These are phyloP conservation scores for Naganishia randhawae DNA, from an alignment of 768 basidiomycete species.

Conservation along the genomic window DNA sequence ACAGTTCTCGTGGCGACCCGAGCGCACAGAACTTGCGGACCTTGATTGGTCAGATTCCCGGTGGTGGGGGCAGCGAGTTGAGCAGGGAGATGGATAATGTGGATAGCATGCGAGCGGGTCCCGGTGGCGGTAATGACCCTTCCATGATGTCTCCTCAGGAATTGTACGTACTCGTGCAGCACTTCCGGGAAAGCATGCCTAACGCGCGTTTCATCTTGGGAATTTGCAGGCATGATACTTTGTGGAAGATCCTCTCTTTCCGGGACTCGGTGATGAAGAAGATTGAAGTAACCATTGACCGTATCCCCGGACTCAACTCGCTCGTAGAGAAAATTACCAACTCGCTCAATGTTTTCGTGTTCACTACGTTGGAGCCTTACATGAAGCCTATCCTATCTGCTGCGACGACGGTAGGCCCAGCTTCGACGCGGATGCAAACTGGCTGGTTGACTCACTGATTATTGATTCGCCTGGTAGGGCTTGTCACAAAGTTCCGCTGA, in stretches of 20 bases:
- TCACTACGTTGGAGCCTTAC: conserved; percentile 78
- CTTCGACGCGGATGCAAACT: too few species aligned
- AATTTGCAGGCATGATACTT: conserved; percentile 46
- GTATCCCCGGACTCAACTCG: conserved; percentile 69
- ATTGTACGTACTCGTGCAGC: conserved; percentile 55
- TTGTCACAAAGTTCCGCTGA: conserved; percentile 65
- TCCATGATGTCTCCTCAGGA: conserved; percentile 86
- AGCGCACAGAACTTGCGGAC: conserved; percentile 38
- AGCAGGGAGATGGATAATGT: conserved; percentile 71
- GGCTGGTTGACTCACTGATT: not conserved
- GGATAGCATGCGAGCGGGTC: conserved; percentile 56
- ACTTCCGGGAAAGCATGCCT: not conserved
- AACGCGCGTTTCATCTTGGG: too few species aligned
- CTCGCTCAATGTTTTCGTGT: conserved; percentile 71
- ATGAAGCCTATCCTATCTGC: conserved; percentile 72
- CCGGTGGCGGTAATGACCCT: conserved; percentile 68
- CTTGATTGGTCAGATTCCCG: conserved; percentile 39
- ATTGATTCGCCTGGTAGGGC: conserved; percentile 44
- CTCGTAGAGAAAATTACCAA: conserved; percentile 77
- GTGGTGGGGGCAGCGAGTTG: conserved; percentile 55
- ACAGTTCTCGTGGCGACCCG: conserved; percentile 63
- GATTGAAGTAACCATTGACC: conserved; percentile 62
- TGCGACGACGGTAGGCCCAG: conserved; percentile 56
- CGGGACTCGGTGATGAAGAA: conserved; percentile 78
- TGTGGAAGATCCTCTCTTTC: conserved; percentile 84